Evolutionary conservation across 768 basidiomycete genomes (phyloP), one percentile per base, ranked within the genome.

Genomic region (Agaricus blazei): DNA sequence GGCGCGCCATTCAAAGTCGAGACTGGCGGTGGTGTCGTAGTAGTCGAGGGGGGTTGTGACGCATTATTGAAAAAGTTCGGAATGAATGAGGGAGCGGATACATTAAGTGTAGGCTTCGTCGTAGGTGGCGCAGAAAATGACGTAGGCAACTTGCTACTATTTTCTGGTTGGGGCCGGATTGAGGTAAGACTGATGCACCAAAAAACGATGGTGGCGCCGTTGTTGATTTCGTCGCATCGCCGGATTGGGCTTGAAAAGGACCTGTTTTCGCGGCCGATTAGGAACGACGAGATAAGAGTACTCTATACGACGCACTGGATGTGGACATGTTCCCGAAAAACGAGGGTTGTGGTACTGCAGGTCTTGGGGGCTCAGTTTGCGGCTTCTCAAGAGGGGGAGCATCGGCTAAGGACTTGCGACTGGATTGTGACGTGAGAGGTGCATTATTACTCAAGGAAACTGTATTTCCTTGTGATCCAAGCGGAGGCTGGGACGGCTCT

Each of bases 51-150:
- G 42, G 56, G 23, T 47, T 48, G 38, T 50, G 57, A 53, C 7
- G 53, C 11, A 26, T 15, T 6, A 26, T 42, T 12, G 23, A 36
- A 54, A 3, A 48, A 48, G 49, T 50, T 48, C 19, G 67, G 66
- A 1, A 61, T 58, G 6, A 71, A 71, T 40, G 65, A 58, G 27
- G 64, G 53, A 23, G 64, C 64, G 28, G 45, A 36, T 41, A 68
- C 54, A 48, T 70, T 65, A 40, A 62, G 38, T 40, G 58, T 47
- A 19, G 54, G 42, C 14, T 58, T 62, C 55, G 57, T 54, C 50
- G 63, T 47, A 52, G 24, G 57, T 44, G 52, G 28, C 11, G 38
- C 26, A 28, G 40, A 9, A 9, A 60, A 49, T 12, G 53, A 31
- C 1, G 40, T 29, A 4, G 40, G 46, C 19, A 37, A 24, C 27